Conservation (phyloP, 2,329 filamentous ascomycete species). For the Verticillium zaregamsianum region DNA sequence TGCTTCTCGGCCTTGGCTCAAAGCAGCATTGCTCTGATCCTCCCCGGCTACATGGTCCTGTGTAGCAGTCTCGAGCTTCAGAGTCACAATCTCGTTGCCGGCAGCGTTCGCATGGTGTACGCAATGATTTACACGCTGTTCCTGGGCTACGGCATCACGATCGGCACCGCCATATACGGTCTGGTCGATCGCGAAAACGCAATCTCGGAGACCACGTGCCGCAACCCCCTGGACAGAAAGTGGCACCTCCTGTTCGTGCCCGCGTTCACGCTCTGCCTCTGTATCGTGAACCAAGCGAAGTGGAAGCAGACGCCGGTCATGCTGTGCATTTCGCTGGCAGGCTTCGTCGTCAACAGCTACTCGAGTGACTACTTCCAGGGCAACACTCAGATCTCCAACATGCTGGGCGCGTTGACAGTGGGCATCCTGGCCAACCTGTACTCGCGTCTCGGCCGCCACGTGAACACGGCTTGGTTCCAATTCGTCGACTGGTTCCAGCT, state of each 20-base stretch:
- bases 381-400: conserved; percentile 73
- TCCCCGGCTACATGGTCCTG: conserved; percentile 56
- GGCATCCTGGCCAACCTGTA: conserved; percentile 78
- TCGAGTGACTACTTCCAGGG: conserved; percentile 60
- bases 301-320: conserved; percentile 75
- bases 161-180: conserved; percentile 56
- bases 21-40: conserved; percentile 70
- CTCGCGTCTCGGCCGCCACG: conserved; percentile 58
- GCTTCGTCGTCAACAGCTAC: conserved; percentile 74
- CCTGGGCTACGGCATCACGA: conserved; percentile 62
- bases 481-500: conserved; percentile 45
- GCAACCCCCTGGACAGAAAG: conserved; percentile 41
- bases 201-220: conserved; percentile 33
- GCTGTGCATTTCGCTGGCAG: conserved; percentile 67
- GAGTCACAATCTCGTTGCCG: conserved; percentile 60
- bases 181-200: conserved; percentile 46
- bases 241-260: conserved; percentile 56
- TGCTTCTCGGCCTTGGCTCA: conserved; percentile 71
- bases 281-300: conserved; percentile 78
- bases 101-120: conserved; percentile 66
- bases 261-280: conserved; percentile 63
- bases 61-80: conserved; percentile 58
- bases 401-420: conserved; percentile 71
- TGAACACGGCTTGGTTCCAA: conserved; percentile 52
- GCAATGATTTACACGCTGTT: conserved; percentile 66